phyloP scores from a whole-genome alignment of 2,329 filamentous ascomycete genomes.

The Cercospora janseana region DNA sequence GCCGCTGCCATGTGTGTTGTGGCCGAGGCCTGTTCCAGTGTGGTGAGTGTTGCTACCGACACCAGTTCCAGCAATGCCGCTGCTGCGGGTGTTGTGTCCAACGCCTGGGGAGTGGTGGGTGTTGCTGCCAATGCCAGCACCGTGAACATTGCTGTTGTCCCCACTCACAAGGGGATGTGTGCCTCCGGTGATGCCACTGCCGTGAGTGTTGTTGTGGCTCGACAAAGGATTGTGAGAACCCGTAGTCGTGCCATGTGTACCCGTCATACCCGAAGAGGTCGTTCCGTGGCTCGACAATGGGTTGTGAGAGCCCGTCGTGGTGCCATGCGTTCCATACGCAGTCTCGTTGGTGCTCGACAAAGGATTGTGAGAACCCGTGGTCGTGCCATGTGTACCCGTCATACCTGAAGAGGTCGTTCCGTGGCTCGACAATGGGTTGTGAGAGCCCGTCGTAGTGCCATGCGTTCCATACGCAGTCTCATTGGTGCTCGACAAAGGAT shows the following conservation, averaged over 20 bases:
- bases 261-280: too few relatives aligned
- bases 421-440: constrained; percentile 4
- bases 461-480: constrained; percentile 3
- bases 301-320: not conserved
- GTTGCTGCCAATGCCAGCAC: constrained; percentile 1
- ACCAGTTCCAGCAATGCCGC: constrained; percentile 1
- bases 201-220: constrained; percentile 9
- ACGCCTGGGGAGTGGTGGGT: constrained; percentile 5
- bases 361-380: constrained; percentile 10
- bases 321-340: not conserved
- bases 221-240: not conserved
- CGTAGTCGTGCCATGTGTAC: not conserved
- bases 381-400: constrained; percentile 11
- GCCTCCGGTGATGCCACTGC: constrained; percentile 19
- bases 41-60: constrained; percentile 2
- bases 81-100: not conserved
- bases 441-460: not conserved
- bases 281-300: too few relatives aligned
- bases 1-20: constrained; percentile 3
- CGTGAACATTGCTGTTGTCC: constrained; percentile 1
- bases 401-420: not conserved
- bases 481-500: constrained; percentile 12
- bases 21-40: constrained; percentile 4
- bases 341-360: constrained; percentile 12
- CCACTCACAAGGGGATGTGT: constrained; percentile 14